Conservation (phyloP, 2,329 filamentous ascomycete genomes). For the Erysiphe pulchra region DNA sequence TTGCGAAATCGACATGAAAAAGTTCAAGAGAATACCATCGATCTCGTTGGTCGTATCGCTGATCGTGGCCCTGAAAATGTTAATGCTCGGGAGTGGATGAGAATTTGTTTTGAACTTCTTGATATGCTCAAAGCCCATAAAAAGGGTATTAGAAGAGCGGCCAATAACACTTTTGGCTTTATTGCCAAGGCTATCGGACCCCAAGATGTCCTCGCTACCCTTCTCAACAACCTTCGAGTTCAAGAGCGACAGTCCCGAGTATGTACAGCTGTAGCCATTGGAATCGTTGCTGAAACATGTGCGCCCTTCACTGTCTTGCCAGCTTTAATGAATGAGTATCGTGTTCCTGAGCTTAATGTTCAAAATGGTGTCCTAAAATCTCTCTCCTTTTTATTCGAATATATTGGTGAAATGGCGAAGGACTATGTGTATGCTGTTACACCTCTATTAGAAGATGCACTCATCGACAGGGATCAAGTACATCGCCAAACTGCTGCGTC, state of each 20-base stretch:
- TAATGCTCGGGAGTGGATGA: slow-evolving; percentile 97
- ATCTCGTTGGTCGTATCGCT: slow-evolving; percentile 89
- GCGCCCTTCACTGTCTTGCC: slow-evolving; percentile 97
- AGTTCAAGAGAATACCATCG: slow-evolving; percentile 97
- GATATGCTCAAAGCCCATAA: slow-evolving; percentile 99
- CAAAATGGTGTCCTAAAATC: slow-evolving; percentile 97
- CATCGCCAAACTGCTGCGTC: slow-evolving; percentile 90
- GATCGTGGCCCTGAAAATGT: slow-evolving; percentile 91
- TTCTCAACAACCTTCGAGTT: slow-evolving; percentile 88
- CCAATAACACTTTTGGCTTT: slow-evolving; percentile 98
- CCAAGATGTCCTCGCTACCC: slow-evolving; percentile 82
- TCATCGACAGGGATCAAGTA: slow-evolving; percentile 94
- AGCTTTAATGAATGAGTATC: slow-evolving; percentile 97
- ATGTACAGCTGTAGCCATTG: slow-evolving; percentile 93
- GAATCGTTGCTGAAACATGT: slow-evolving; percentile 94
- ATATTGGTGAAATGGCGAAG: slow-evolving; percentile 98
- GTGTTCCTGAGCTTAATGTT: slow-evolving; percentile 92
- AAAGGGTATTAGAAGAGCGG: slow-evolving; percentile 91
- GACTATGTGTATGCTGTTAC: slow-evolving; percentile 98
- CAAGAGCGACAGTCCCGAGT: slow-evolving; percentile 96
- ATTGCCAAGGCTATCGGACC: slow-evolving; percentile 98
- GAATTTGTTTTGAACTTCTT: slow-evolving; percentile 94
- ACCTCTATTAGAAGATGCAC: slow-evolving; percentile 79
- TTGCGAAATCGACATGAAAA: slow-evolving; percentile 96
- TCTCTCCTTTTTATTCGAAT: slow-evolving; percentile 91